These are phyloP conservation scores for Lepiota brunneoincarnata DNA, from an alignment of 768 basidiomycete species.

Conservation along the genomic window DNA sequence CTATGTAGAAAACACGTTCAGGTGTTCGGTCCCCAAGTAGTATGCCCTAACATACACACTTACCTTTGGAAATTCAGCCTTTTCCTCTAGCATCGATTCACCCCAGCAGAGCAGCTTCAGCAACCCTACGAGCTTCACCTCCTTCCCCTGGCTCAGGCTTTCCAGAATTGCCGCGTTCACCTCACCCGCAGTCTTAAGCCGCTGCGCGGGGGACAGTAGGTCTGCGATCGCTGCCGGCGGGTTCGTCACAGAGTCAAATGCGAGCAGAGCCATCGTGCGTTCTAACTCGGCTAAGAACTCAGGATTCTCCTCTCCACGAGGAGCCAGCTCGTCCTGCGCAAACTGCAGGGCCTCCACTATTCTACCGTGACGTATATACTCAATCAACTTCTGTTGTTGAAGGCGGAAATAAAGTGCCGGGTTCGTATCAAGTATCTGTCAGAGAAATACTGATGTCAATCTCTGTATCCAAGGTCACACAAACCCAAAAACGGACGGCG, in stretches of 20 bases:
- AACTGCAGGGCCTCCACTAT: conserved; percentile 82
- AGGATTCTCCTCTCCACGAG: conserved; percentile 91
- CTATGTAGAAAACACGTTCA: conserved; percentile 18
- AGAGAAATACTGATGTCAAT: conserved; percentile 18
- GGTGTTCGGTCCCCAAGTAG: conserved; percentile 12
- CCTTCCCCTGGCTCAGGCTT: conserved; percentile 86
- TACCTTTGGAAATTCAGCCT: conserved; percentile 80
- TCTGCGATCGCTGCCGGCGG: conserved; percentile 71
- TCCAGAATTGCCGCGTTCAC: conserved; percentile 95
- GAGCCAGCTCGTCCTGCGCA: conserved; percentile 92
- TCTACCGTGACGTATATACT: conserved; percentile 82
- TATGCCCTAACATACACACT: conserved; percentile 18
- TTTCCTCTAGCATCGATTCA: conserved; percentile 73
- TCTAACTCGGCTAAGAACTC: conserved; percentile 92
- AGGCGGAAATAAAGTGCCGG: conserved; percentile 92
- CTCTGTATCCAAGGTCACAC: conserved; percentile 12
- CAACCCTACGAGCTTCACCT: conserved; percentile 84
- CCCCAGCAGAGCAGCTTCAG: conserved; percentile 88
- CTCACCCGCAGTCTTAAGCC: conserved; percentile 93
- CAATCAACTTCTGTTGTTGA: conserved; percentile 94
- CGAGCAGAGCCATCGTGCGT: conserved; percentile 90
- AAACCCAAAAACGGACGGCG: conserved; percentile 9
- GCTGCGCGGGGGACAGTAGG: conserved; percentile 80
- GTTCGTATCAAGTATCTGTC: conserved; percentile 93
- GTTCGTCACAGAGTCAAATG: conserved; percentile 64